These are phyloP conservation scores for Hypoxylon sp. DNA, from an alignment of 2,329 filamentous ascomycete species.

Conservation along the genomic window DNA sequence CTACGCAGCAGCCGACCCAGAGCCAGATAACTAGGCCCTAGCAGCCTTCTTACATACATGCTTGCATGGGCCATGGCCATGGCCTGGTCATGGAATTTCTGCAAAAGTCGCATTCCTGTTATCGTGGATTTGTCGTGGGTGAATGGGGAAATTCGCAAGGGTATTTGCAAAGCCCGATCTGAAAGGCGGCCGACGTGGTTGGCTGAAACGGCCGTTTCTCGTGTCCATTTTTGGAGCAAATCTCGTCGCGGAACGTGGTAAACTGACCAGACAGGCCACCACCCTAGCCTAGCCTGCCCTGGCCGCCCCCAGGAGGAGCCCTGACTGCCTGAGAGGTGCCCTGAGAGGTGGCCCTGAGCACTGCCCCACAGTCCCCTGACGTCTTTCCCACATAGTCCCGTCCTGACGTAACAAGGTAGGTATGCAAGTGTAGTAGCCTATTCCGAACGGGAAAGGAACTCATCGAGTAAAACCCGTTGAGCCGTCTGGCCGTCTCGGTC, in stretches of 20 bases:
- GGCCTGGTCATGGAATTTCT: conserved; percentile 26
- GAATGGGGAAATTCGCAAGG: conserved; percentile 29
- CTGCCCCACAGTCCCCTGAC: conserved; percentile 27
- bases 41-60: not conserved
- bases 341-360: conserved; percentile 25
- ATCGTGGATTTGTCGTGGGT: conserved; percentile 28
- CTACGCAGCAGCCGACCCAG: conserved; percentile 16
- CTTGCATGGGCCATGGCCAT: no score
- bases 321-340: conserved; percentile 28
- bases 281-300: conserved; percentile 20
- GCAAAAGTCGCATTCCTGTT: conserved; percentile 28
- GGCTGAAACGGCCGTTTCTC: conserved; percentile 55
- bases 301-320: conserved; percentile 27
- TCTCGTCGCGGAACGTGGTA: conserved; percentile 36
- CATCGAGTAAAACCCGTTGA: conserved; percentile 22
- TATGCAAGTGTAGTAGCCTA: conserved; percentile 33
- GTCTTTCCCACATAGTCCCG: conserved; percentile 21
- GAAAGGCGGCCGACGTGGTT: conserved; percentile 43
- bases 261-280: conserved; percentile 31
- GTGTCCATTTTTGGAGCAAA: conserved; percentile 53
- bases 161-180: conserved; percentile 39
- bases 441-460: conserved; percentile 31
- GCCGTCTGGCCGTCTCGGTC: conserved; percentile 28
- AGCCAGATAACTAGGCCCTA: no score
- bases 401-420: conserved; percentile 32